A percentile compares a stretch with the other conserved stretches of the same genome.
Evolutionary conservation across 495 filamentous ascomycete species (phyloP).

Genomic region (Xylaria venustula): DNA sequence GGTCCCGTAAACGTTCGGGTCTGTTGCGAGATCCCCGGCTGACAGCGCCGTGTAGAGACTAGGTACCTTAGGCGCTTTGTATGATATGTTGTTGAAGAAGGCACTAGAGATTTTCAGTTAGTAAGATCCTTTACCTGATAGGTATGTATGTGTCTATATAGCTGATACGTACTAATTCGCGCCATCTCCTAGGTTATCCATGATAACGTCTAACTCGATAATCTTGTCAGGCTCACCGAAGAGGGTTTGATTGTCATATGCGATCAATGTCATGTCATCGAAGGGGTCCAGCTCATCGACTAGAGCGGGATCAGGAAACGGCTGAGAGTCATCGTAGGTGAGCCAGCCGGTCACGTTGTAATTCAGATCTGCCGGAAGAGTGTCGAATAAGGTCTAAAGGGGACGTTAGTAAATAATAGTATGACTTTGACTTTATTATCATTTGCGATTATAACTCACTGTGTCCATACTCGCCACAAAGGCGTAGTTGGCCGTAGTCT

Average conservation of each 20-base stretch:
- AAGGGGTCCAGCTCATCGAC: constrained; percentile 63
- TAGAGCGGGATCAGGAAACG: constrained; percentile 54
- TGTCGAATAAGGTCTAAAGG: constrained; percentile 70
- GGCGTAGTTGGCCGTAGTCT: constrained; percentile 63
- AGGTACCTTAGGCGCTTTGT: constrained; percentile 71
- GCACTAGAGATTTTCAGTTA: constrained; percentile 46
- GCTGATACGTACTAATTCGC: constrained; percentile 62
- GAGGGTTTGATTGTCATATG: constrained; percentile 59
- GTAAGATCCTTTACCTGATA: too few relatives aligned
- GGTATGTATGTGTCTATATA: too few relatives aligned
- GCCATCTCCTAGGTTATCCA: constrained; percentile 71
- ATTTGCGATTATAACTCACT: constrained; percentile 28
- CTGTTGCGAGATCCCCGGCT: constrained; percentile 58
- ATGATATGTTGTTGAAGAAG: constrained; percentile 80
- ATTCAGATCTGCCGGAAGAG: constrained; percentile 61
- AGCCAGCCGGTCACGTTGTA: constrained; percentile 80
- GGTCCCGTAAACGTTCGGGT: constrained; percentile 69
- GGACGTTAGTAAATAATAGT: not conserved
- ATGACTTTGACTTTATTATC: not conserved
- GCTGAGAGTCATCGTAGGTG: constrained; percentile 62
- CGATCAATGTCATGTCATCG: constrained; percentile 71
- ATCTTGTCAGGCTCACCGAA: constrained; percentile 57
- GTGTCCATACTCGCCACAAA: constrained; percentile 64
- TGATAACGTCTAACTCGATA: constrained; percentile 63
- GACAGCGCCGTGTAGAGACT: constrained; percentile 74